These are phyloP conservation scores for Yamadazyma endophytica DNA, from an alignment of 805 yeast genomes.

Conservation along the genomic window DNA sequence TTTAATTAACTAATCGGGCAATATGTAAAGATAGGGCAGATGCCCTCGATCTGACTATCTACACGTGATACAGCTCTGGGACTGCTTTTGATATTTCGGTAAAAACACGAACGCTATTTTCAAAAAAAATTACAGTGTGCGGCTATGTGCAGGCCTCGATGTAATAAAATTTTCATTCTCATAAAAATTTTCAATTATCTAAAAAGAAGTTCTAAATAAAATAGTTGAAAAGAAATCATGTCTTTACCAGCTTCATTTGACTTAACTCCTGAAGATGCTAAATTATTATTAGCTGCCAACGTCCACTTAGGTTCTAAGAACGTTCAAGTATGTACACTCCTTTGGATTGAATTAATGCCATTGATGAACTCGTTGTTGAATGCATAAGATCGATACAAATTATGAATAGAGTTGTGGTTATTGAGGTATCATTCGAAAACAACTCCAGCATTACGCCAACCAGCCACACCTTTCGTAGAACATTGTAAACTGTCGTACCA, in stretches of 20 bases:
- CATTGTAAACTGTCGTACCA: too few species aligned
- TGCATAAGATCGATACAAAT: constrained; percentile 1
- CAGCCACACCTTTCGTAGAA: not conserved
- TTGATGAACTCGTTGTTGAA: constrained; percentile 1
- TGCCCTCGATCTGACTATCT: too few species aligned
- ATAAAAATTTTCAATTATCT: constrained; percentile 6
- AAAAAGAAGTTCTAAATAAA: constrained; percentile 6
- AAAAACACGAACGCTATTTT: too few species aligned
- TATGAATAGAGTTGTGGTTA: not conserved
- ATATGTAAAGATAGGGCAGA: too few species aligned
- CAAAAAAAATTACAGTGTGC: not conserved
- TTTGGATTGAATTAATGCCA: not conserved
- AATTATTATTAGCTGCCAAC: constrained; percentile 99
- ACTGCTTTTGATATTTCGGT: too few species aligned
- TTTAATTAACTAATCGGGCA: too few species aligned
- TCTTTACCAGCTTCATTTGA: constrained; percentile 85
- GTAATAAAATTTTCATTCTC: constrained; percentile 7
- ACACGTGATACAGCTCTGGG: too few species aligned
- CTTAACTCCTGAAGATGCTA: constrained; percentile 97
- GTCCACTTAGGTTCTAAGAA: constrained; percentile 99
- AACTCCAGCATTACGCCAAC: not conserved
- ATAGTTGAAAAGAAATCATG: constrained; percentile 34
- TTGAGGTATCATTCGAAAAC: not conserved
- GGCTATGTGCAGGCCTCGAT: constrained; percentile 10
- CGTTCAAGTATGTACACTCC: constrained; percentile 79